Base-by-base conservation (phyloP, 129 eudicot genomes). In the Flaveria robusta region DNA sequence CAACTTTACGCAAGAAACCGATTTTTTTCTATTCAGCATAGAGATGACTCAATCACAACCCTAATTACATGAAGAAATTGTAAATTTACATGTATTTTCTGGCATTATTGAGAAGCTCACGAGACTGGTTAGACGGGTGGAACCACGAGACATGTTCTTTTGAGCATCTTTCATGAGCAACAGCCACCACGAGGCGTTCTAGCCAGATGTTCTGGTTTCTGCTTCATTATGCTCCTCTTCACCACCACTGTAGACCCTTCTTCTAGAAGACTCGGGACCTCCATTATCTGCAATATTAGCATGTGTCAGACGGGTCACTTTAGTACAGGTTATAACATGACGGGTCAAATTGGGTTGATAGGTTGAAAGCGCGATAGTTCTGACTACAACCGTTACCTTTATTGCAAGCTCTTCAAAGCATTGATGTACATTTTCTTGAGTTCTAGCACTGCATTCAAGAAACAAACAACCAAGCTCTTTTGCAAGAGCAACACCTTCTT, bases 401-500 rank as follows among this genome's bases (percentile, higher is more conserved):
- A 87, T 60, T 2, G 92, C 88, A 62, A 93, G 98, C 79, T 93
- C 97, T 84, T 87, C 87, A 74, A 93, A 93, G 85, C 98, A 88
- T 52, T 82, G 89, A 29, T 82, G 88, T 64, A 93, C 96, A 52
- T 90, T 93, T 81, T 87, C 87, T 52, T 96, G 92, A 70, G 97
- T 88, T 83, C 77, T 88, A 64, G 98, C 97, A 82, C 98, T 93
- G 76, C 96, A 90, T 79, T 93, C 98, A 49, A 87, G 80, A 72
- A 88, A 93, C 74, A 93, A 85, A 74, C 95, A 83, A 49, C 98
- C 98, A 71, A 79, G 91, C 78, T 93, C 97, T 82, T 90, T 87
- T 39, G 98, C 96, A 68, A 93, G 87, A 76, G 87, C 81, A 67
- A 81, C 82, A 22, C 98, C 98, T 85, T 93, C 98, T 88, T 93